Percentiles rank a stretch among this genome's conserved stretches.
Conservation (phyloP, 2,329 filamentous ascomycete species). For the Fusarium sp. region DNA sequence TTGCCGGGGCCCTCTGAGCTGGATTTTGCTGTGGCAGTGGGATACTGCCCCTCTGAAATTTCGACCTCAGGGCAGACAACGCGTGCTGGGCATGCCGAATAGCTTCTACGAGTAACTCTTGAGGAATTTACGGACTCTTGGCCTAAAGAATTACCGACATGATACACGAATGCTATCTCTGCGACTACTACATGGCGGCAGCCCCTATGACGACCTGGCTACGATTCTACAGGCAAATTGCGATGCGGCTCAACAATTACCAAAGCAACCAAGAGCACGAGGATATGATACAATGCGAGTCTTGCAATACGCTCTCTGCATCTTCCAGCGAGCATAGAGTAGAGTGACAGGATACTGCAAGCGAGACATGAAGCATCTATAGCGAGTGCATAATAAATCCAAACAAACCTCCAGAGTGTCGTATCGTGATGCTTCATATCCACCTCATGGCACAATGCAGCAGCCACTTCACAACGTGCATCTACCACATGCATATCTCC, state of each 20-base stretch:
- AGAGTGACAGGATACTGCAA: neutral
- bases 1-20: neutral
- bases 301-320: accelerated
- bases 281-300: accelerated
- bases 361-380: neutral
- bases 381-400: neutral
- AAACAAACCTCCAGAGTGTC: neutral
- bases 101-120: accelerated
- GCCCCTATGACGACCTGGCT: neutral
- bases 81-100: too few relatives aligned
- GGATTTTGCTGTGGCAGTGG: conserved; percentile 1
- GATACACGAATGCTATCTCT: neutral
- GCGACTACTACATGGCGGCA: neutral
- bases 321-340: neutral
- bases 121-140: neutral
- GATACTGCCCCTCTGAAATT: neutral
- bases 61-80: neutral
- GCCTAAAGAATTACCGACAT: neutral
- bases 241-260: neutral
- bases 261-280: accelerated
- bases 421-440: neutral
- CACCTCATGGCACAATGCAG: accelerated
- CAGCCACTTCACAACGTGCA: accelerated
- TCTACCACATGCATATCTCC: too few relatives aligned
- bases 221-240: neutral